Evolutionary conservation across 2,329 filamentous ascomycete species (phyloP), one percentile per base, ranked within the genome.

Genomic region (Plenodomus lindquistii): DNA sequence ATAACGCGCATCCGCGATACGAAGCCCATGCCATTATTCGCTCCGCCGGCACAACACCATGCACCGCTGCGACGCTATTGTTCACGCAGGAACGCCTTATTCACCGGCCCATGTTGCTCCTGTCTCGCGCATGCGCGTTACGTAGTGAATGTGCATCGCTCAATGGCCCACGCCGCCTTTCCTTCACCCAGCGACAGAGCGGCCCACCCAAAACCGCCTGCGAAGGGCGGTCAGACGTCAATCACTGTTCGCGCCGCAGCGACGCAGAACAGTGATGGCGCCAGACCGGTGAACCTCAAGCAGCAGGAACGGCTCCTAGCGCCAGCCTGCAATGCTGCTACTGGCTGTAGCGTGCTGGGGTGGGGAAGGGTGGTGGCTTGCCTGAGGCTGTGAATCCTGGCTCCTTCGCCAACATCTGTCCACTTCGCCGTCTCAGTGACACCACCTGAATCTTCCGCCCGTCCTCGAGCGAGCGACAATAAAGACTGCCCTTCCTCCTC

Each of bases 221-320:
- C 40, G 48, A 56, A 56, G 48, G 54, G 54, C 54, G 54, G 54
- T 54, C 50, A 44, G 31, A 42, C 16, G 37, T 37, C 42, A 38
- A 37, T 37, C 35, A 37, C 16, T 4, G 16, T 17, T 37, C 35
- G 13, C 35, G 43, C 38, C 46, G 18, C 37, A 18, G 20, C 37
- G 42, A 37, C 24, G 19, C 43, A 44, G 44, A 27, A 27, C 40
- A 40, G 40, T 38, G 24, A 34, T 44, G 37, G 46, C 35, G 39
- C 44, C 44, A 46, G 48, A 60, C 57, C 57, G 57, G 57, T 60
- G 52, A 60, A 47, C 52, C 50, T 48, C 39, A 60, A 52, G 38
- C 49, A 60, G 54, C 54, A 60, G 52, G 51, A 60, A 60, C 52
- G 54, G 48, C 46, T 50, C 40, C 38, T 57, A 57, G 57, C 44